Evolutionary conservation across 768 basidiomycete species (phyloP).

Genomic region (Xerocomellus amylosporus): DNA sequence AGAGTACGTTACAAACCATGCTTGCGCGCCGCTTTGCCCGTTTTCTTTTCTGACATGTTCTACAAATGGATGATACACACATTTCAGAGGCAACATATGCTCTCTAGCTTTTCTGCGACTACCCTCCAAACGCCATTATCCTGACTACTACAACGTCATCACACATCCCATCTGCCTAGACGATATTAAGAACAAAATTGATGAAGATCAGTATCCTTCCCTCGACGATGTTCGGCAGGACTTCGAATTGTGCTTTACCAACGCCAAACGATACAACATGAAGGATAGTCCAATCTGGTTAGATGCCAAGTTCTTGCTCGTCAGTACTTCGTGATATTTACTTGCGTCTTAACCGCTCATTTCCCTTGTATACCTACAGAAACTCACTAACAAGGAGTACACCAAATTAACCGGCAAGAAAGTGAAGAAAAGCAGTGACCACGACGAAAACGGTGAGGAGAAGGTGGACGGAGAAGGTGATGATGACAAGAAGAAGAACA

Average conservation of each 20-base stretch:
- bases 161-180: slow-evolving; percentile 81
- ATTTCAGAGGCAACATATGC: slow-evolving; percentile 58
- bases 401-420: slow-evolving; percentile 43
- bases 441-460: slow-evolving; percentile 40
- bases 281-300: slow-evolving; percentile 75
- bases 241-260: slow-evolving; percentile 75
- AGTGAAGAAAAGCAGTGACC: slow-evolving; percentile 37
- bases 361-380: slow-evolving; percentile 32
- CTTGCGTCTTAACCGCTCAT: slow-evolving; percentile 2
- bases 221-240: slow-evolving; percentile 67
- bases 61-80: slow-evolving; percentile 29
- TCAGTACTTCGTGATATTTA: slow-evolving; percentile 36
- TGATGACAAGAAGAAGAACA: slow-evolving; percentile 48
- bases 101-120: slow-evolving; percentile 65
- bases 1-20: slow-evolving; percentile 69
- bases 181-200: slow-evolving; percentile 81
- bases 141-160: slow-evolving; percentile 86
- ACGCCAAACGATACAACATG: slow-evolving; percentile 80
- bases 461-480: slow-evolving; percentile 43
- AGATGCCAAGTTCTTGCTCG: slow-evolving; percentile 80
- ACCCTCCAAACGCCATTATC: slow-evolving; percentile 69
- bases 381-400: slow-evolving; percentile 47
- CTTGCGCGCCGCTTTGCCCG: slow-evolving; percentile 36
- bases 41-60: slow-evolving; percentile 43
- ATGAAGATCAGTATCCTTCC: slow-evolving; percentile 54